Evolutionary conservation across 2,329 filamentous ascomycete species (phyloP), one percentile per base, ranked within the genome.

Genomic region (Fusarium virguliforme): DNA sequence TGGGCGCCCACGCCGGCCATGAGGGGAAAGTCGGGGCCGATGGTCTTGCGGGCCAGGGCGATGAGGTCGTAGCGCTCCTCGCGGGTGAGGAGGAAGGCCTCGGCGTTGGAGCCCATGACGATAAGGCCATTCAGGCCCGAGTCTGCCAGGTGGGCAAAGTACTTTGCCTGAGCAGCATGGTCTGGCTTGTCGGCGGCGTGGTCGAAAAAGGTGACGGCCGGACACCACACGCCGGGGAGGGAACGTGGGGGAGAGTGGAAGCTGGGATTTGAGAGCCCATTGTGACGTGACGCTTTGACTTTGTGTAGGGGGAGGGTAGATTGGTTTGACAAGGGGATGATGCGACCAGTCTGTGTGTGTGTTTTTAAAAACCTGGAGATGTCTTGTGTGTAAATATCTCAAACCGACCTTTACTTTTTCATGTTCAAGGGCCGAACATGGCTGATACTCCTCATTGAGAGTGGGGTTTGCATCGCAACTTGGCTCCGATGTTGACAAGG

Each of bases 11-110:
- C 87, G 35, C 90, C 90, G 83, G 56, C 94, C 85, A 96, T 94
- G 71, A 97, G 86, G 32, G 95, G 94, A 80, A 95, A 97, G 80
- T 95, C 91, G 0, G 94, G 92, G 0, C 95, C 94, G 53, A 97
- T 91, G 56, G 89, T 89, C 77, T 94, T 91, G 63, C 94, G 89
- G 79, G 90, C 90, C 10, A 86, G 82, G 30, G 81, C 77, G 26
- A 92, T 83, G n/a, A 91, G 84, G 41, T 83, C 81, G 53, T 81
- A 81, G 62, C 89, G 84, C 79, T 91, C 89, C 70, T 88, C 85
- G n/a, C 87, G 86, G 12, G 87, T 89, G 43, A 88, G 77, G 41
- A 89, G 84, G 76, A 88, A 87, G 12, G 86, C 83, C 74, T 89
- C 87, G 4, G 86, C 85, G 75, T 88, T 88, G 38, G 86, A 88